Conservation (phyloP, 2,329 filamentous ascomycete genomes). For the Ampelomyces quisqualis region DNA sequence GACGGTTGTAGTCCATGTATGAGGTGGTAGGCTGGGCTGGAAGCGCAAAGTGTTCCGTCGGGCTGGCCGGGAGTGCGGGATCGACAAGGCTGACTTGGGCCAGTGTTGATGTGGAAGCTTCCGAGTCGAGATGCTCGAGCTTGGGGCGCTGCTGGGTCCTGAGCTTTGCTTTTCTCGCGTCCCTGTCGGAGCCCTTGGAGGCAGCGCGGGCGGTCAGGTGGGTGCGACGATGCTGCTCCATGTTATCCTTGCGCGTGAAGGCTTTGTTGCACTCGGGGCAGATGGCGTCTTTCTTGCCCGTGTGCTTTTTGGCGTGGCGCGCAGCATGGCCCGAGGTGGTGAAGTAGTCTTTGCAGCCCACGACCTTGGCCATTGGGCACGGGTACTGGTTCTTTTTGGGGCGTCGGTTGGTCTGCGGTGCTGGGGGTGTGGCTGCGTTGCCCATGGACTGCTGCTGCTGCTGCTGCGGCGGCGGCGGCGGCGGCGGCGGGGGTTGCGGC, state of each 20-base stretch:
- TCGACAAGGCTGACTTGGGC: constrained; percentile 22
- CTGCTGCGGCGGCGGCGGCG: constrained; percentile 13
- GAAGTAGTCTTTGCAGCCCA: constrained; percentile 75
- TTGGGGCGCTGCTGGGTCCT: constrained; percentile 36
- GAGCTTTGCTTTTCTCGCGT: constrained; percentile 42
- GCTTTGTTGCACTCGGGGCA: constrained; percentile 73
- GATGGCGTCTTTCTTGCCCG: constrained; percentile 73
- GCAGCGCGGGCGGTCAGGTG: constrained; percentile 59
- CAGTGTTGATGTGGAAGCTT: constrained; percentile 15
- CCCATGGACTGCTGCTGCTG: too few relatives aligned
- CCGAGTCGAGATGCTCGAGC: constrained; percentile 34
- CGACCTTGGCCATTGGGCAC: constrained; percentile 70
- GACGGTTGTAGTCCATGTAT: constrained; percentile 25
- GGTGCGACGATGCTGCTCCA: constrained; percentile 81
- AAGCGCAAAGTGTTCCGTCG: constrained; percentile 30
- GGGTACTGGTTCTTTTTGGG: constrained; percentile 69
- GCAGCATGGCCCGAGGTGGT: constrained; percentile 85
- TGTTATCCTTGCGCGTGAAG: constrained; percentile 81
- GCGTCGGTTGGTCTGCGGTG: constrained; percentile 44
- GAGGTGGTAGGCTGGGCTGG: constrained; percentile 29
- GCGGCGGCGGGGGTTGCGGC: constrained; percentile 13
- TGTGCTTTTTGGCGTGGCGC: constrained; percentile 81
- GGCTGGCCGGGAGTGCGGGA: constrained; percentile 32
- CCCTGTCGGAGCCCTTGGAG: constrained; percentile 35
- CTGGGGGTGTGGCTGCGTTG: constrained; percentile 42